A percentile compares a stretch with the other conserved stretches of the same genome.
Evolutionary conservation across 2,329 filamentous ascomycete species (phyloP).

Genomic region (Colletotrichum salicis): DNA sequence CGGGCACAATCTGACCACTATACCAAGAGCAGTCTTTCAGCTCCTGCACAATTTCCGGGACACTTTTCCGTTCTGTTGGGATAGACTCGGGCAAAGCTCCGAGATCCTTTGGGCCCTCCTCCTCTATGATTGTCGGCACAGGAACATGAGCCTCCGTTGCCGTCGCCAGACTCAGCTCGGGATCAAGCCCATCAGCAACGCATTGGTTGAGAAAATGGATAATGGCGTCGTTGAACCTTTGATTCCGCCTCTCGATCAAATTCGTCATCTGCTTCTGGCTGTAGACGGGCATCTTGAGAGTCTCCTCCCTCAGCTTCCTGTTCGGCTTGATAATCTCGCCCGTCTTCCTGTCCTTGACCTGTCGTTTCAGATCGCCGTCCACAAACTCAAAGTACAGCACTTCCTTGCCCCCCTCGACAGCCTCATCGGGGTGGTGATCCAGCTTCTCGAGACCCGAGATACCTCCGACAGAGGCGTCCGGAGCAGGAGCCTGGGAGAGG

Average conservation of each 20-base stretch:
- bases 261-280: constrained; percentile 91
- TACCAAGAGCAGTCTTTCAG: constrained; percentile 89
- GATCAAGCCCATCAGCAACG: constrained; percentile 70
- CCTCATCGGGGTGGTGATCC: constrained; percentile 43
- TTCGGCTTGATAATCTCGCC: constrained; percentile 76
- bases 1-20: constrained; percentile 88
- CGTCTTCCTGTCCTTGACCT: constrained; percentile 77
- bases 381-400: constrained; percentile 92
- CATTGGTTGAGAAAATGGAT: constrained; percentile 82
- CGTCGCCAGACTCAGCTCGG: constrained; percentile 71
- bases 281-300: constrained; percentile 90
- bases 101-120: constrained; percentile 44
- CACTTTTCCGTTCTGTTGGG: constrained; percentile 80
- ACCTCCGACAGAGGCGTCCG: constrained; percentile 68
- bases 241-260: constrained; percentile 89
- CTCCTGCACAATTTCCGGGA: constrained; percentile 86
- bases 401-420: constrained; percentile 61
- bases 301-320: constrained; percentile 77
- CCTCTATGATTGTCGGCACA: constrained; percentile 57
- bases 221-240: constrained; percentile 82
- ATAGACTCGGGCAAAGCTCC: constrained; percentile 74
- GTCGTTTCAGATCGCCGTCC: constrained; percentile 88
- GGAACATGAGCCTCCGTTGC: constrained; percentile 73
- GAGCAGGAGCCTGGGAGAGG: constrained; percentile 58
- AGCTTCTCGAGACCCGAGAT: constrained; percentile 61